Percentiles rank a stretch among this genome's conserved stretches.
These are phyloP conservation scores for Tanacetum coccineum DNA, from an alignment of 129 eudicot species.

Conservation along the genomic window DNA sequence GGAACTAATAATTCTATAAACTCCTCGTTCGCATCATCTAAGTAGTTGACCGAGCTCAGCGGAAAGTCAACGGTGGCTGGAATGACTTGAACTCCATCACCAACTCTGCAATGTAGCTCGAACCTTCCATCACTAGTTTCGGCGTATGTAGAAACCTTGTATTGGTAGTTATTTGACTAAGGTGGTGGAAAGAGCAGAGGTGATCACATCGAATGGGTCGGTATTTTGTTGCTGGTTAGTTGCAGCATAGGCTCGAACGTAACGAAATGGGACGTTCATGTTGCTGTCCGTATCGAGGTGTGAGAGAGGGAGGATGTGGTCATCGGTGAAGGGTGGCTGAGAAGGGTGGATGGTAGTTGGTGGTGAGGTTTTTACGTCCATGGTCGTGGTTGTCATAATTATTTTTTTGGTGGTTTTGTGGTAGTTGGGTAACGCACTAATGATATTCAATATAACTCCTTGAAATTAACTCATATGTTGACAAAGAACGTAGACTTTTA, in stretches of 20 bases:
- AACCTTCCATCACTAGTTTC: slow-evolving; percentile 44
- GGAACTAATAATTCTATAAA: slow-evolving; percentile 50
- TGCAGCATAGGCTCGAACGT: slow-evolving; percentile 55
- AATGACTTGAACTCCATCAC: slow-evolving; percentile 46
- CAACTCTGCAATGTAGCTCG: slow-evolving; percentile 54
- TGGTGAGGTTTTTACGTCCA: slow-evolving; percentile 44
- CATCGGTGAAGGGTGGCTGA: slow-evolving; percentile 41
- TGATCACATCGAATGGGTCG: slow-evolving; percentile 60
- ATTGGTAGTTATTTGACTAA: slow-evolving; percentile 55
- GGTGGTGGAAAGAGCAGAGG: slow-evolving; percentile 58
- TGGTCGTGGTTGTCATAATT: no score
- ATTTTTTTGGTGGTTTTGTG: slow-evolving; percentile 16
- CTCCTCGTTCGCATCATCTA: slow-evolving; percentile 40
- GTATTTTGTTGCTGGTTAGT: slow-evolving; percentile 22
- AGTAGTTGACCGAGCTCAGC: slow-evolving; percentile 34
- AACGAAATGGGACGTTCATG: slow-evolving; percentile 73
- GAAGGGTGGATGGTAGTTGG: slow-evolving; percentile 54
- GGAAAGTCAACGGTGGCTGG: slow-evolving; percentile 43
- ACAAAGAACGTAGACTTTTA: no score
- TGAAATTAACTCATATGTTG: no score
- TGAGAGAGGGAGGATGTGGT: slow-evolving; percentile 75
- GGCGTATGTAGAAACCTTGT: slow-evolving; percentile 53
- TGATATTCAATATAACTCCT: not conserved
- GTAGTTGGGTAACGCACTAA: slow-evolving; percentile 20
- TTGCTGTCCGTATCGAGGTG: slow-evolving; percentile 86